Conservation (phyloP, 305 asterid species). For the Withania somnifera region DNA sequence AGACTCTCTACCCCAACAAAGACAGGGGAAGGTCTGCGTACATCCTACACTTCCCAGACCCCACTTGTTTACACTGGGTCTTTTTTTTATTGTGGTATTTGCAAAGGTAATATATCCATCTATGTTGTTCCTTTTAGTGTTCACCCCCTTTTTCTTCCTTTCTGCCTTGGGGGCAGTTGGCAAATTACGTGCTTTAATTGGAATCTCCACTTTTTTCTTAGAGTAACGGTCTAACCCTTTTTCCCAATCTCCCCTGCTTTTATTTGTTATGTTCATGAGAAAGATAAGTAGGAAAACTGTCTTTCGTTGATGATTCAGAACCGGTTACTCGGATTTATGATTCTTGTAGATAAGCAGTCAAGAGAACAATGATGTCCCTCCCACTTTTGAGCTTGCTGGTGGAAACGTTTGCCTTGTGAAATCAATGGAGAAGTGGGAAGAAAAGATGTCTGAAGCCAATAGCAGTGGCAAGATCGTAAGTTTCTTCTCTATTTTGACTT, state of each 20-base stretch:
- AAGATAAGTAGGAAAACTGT: not conserved
- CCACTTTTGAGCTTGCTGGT: conserved; percentile 25
- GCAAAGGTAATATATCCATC: not conserved
- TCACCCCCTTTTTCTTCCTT: not conserved
- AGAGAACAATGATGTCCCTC: conserved; percentile 7
- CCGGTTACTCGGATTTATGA: not conserved
- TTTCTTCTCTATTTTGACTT: not conserved
- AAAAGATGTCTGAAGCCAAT: conserved; percentile 43
- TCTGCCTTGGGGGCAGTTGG: not conserved
- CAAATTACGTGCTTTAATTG: not conserved
- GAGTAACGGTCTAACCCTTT: not conserved
- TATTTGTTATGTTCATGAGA: not conserved
- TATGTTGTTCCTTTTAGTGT: not conserved
- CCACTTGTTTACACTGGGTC: too few relatives aligned
- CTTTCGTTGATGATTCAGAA: not conserved
- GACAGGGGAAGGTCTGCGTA: not conserved
- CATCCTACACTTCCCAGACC: not conserved
- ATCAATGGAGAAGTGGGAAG: conserved; percentile 48
- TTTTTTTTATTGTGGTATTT: too few relatives aligned
- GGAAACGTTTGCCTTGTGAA: conserved; percentile 46
- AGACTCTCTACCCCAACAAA: not conserved
- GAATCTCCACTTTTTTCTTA: not conserved
- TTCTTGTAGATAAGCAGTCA: conserved; percentile 12
- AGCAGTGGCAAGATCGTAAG: conserved; percentile 42
- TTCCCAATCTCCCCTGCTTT: not conserved